Conservation (phyloP, 73 alveolate species). For the Durusdinium trenchii region DNA sequence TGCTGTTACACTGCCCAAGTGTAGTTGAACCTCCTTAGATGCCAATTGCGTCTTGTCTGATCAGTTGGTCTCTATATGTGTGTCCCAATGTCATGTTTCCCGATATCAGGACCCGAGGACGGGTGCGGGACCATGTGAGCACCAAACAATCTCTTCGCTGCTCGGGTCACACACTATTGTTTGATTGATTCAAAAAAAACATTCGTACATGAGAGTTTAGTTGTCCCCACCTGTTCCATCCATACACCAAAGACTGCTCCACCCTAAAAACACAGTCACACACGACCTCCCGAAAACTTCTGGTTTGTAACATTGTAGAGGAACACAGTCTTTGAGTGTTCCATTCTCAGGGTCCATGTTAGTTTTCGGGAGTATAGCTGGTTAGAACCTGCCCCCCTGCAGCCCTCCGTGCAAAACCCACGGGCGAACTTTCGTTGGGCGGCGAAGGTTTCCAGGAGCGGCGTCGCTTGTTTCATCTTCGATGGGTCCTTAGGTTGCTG, state of each 20-base stretch:
- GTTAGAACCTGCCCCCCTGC: background rate
- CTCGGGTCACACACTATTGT: background rate
- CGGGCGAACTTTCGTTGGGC: too few relatives aligned
- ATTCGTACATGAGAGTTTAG: background rate
- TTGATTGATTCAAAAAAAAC: background rate
- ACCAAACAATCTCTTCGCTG: background rate
- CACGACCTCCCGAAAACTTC: too few relatives aligned
- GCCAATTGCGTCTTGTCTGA: background rate
- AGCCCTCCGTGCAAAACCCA: background rate
- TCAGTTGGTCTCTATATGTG: background rate
- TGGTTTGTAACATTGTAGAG: too few relatives aligned
- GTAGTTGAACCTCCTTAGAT: background rate
- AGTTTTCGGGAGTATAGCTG: too few relatives aligned
- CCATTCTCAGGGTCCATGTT: too few relatives aligned
- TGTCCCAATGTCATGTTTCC: background rate
- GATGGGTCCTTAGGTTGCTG: too few relatives aligned
- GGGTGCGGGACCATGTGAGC: background rate
- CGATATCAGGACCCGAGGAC: background rate
- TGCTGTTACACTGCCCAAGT: background rate
- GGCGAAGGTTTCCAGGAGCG: conserved; percentile 29
- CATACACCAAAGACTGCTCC: too few relatives aligned
- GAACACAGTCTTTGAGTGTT: too few relatives aligned
- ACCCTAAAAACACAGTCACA: too few relatives aligned
- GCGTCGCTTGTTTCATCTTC: background rate
- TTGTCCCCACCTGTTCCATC: too few relatives aligned